A percentile compares a stretch with the other conserved stretches of the same genome.
These are phyloP conservation scores for Annona squamosa DNA, from an alignment of 164 flowering plant genomes.

Conservation along the genomic window DNA sequence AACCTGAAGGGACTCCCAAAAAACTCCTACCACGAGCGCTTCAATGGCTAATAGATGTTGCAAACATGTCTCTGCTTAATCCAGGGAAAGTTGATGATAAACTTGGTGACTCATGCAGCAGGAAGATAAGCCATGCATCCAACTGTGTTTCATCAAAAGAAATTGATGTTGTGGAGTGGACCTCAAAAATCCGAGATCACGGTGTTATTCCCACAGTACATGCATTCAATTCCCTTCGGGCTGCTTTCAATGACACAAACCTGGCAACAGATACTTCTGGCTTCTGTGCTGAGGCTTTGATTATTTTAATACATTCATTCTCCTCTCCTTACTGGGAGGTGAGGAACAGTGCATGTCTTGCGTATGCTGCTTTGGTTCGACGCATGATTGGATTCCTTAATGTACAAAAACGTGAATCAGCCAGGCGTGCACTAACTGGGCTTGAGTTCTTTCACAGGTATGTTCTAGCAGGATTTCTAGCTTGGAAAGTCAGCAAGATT, in stretches of 20 bases:
- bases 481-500: too few species aligned
- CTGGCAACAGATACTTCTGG: conserved; percentile 92
- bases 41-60: conserved; percentile 79
- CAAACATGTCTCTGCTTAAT: conserved; percentile 35
- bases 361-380: conserved; percentile 89
- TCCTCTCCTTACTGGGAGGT: conserved; percentile 97
- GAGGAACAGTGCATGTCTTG: conserved; percentile 91
- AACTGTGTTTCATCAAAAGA: conserved; percentile 10
- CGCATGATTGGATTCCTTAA: conserved; percentile 96
- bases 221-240: conserved; percentile 89
- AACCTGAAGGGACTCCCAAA: conserved; percentile 91
- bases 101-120: conserved; percentile 5
- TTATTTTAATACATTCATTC: conserved; percentile 72
- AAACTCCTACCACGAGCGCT: conserved; percentile 84
- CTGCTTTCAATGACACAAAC: conserved; percentile 91
- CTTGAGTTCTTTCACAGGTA: conserved; percentile 97
- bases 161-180: conserved; percentile 16
- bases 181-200: conserved; percentile 76
- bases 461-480: background rate
- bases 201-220: conserved; percentile 97
- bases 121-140: conserved; percentile 14
- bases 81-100: conserved; percentile 16
- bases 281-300: conserved; percentile 90
- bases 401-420: conserved; percentile 89
- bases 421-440: conserved; percentile 76